phyloP scores from a whole-genome alignment of 768 basidiomycete species.

The Trametes maxima region DNA sequence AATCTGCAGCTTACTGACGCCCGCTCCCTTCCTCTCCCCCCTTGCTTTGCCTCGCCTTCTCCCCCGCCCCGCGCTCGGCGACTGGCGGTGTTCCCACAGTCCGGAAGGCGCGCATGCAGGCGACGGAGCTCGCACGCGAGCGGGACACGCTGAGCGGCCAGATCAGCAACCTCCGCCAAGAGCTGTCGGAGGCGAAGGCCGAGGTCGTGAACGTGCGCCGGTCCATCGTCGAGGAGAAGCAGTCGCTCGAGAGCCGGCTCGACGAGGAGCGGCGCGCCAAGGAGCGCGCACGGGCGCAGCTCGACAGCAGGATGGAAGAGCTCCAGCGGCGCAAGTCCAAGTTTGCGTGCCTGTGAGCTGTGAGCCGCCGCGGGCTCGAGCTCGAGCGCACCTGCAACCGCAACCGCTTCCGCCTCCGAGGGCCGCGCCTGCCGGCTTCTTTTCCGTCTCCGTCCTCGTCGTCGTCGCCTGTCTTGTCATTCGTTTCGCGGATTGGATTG shows the following conservation, averaged over 20 bases:
- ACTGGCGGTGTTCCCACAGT: constrained; percentile 47
- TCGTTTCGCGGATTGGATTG: neutral
- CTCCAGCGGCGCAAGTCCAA: constrained; percentile 85
- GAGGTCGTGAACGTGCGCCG: constrained; percentile 77
- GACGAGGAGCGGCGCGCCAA: constrained; percentile 89
- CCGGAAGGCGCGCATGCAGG: constrained; percentile 92
- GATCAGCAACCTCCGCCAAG: constrained; percentile 65
- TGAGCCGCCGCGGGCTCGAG: neutral
- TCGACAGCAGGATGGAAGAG: constrained; percentile 88
- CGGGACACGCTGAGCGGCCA: constrained; percentile 73
- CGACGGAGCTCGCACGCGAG: constrained; percentile 85
- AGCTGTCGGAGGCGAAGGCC: constrained; percentile 76
- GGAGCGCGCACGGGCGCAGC: constrained; percentile 84
- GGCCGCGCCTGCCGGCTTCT: neutral
- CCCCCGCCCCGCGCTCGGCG: neutral
- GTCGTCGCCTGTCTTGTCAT: constrained; percentile 7
- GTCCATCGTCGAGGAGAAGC: constrained; percentile 88
- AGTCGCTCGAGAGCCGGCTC: constrained; percentile 77
- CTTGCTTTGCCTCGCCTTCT: no score
- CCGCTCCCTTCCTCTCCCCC: neutral
- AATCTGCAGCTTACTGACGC: constrained; percentile 5
- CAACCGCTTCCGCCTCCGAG: no score
- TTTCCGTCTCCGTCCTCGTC: constrained; percentile 1
- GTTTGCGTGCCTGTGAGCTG: constrained; percentile 78
- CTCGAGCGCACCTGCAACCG: neutral